Evolutionary conservation across 352 stramenopile species (phyloP).

Genomic region (Thalassiosira delicatula): DNA sequence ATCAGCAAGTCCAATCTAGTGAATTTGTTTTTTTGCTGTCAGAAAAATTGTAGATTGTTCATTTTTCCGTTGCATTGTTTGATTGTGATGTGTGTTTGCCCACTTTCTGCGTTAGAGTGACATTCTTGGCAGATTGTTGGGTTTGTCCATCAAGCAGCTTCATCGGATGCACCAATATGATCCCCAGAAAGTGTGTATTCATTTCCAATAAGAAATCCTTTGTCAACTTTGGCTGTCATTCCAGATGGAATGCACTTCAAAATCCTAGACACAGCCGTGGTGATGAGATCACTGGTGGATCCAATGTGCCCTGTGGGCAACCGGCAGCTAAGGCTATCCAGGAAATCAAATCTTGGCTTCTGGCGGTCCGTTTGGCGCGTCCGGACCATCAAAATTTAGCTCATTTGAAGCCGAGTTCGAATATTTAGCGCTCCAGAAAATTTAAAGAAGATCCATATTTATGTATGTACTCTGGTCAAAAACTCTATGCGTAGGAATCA

Average conservation of each 20-base stretch:
- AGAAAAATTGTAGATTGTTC: constrained; percentile 27
- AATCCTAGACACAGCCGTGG: constrained; percentile 24
- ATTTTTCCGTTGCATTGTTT: constrained; percentile 41
- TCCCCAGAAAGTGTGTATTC: constrained; percentile 13
- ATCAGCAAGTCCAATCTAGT: constrained; percentile 35
- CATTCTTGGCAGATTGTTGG: constrained; percentile 21
- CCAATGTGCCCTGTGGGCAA: constrained; percentile 26
- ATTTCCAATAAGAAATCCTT: constrained; percentile 42
- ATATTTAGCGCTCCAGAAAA: too few species aligned
- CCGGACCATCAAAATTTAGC: too few species aligned
- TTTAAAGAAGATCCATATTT: too few species aligned
- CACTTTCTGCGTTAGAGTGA: constrained; percentile 30
- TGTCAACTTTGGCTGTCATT: constrained; percentile 4
- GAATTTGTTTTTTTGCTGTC: constrained; percentile 14
- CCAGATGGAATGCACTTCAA: constrained; percentile 36
- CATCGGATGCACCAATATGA: constrained; percentile 17
- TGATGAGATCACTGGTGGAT: constrained; percentile 35
- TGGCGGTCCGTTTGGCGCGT: too few species aligned
- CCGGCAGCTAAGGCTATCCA: too few species aligned
- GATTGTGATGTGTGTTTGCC: constrained; percentile 37
- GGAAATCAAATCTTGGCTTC: too few species aligned
- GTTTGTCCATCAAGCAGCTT: constrained; percentile 32
- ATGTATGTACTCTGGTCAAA: too few species aligned
- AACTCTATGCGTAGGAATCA: too few species aligned
- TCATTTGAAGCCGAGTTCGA: too few species aligned